These are phyloP conservation scores for Metschnikowia orientalis DNA, from an alignment of 805 yeast genomes.

Conservation along the genomic window DNA sequence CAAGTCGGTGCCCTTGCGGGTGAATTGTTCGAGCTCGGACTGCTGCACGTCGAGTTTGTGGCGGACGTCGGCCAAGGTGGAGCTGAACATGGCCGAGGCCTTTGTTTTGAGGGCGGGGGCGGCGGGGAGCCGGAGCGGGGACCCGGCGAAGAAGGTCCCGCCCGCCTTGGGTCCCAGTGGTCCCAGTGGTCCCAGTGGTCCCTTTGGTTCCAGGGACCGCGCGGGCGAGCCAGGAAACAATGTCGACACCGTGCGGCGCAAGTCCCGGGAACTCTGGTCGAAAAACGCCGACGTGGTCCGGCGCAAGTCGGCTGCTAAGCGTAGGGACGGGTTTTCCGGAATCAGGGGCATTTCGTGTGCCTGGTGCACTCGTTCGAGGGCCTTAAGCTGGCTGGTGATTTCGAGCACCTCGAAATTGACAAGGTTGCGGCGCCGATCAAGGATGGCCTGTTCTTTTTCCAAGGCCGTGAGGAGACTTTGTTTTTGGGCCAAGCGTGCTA, in stretches of 20 bases:
- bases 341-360: slow-evolving; percentile 4
- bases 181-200: no score
- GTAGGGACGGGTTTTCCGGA: slow-evolving; percentile 1
- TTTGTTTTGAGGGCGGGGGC: slow-evolving; percentile 15
- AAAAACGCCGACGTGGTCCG: slow-evolving; percentile 11
- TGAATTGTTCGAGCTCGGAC: slow-evolving; percentile 21
- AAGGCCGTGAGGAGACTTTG: slow-evolving; percentile 50
- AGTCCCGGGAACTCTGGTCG: slow-evolving; percentile 5
- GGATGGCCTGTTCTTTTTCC: slow-evolving; percentile 34
- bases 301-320: neutral
- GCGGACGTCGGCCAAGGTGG: slow-evolving; percentile 16
- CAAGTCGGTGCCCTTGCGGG: slow-evolving; percentile 24
- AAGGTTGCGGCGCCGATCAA: no score
- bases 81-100: slow-evolving; percentile 21
- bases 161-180: no score
- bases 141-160: no score
- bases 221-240: no score
- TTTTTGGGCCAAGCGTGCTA: slow-evolving; percentile 41
- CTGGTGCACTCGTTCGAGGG: no score
- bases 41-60: slow-evolving; percentile 19
- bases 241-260: slow-evolving; percentile 4
- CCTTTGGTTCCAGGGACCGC: no score
- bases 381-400: slow-evolving; percentile 19
- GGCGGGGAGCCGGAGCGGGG: slow-evolving; percentile 4
- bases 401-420: slow-evolving; percentile 36